A percentile compares a stretch with the other conserved stretches of the same genome.
Evolutionary conservation across 805 yeast genomes (phyloP).

Genomic region (Saturnispora diversa): DNA sequence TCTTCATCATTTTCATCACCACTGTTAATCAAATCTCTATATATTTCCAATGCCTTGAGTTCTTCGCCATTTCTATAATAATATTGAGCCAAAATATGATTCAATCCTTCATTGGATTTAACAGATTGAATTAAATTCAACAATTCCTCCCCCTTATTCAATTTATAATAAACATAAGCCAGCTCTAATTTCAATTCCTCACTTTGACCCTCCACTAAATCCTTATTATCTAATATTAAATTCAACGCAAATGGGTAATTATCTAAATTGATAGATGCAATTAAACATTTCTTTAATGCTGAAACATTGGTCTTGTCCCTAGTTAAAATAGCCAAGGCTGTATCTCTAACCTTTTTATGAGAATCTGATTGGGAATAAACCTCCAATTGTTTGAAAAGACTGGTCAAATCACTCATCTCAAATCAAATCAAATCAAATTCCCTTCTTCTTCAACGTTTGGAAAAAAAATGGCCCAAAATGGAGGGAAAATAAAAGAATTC

Average conservation of each 20-base stretch:
- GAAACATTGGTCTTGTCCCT: conserved; percentile 23
- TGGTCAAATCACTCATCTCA: conserved; percentile 15
- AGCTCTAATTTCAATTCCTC: conserved; percentile 37
- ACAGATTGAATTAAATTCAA: conserved; percentile 16
- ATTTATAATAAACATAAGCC: conserved; percentile 53
- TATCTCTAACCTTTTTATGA: conserved; percentile 29
- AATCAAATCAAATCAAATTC: background rate
- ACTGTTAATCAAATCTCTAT: conserved; percentile 32
- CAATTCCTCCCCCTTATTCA: conserved; percentile 28
- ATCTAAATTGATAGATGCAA: conserved; percentile 55
- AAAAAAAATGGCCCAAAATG: background rate
- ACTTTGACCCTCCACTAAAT: background rate
- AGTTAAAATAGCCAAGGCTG: conserved; percentile 25
- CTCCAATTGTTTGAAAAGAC: conserved; percentile 30
- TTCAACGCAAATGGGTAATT: conserved; percentile 42
- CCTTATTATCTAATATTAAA: conserved; percentile 10
- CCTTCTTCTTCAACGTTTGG: background rate
- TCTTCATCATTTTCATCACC: conserved; percentile 33
- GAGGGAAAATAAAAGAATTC: background rate
- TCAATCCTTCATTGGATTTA: conserved; percentile 15
- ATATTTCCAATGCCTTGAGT: conserved; percentile 38
- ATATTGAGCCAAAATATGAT: conserved; percentile 47
- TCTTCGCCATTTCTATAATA: conserved; percentile 41
- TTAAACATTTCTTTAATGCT: conserved; percentile 37
- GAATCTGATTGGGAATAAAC: conserved; percentile 31